Percentiles rank a stretch among this genome's conserved stretches.
These are phyloP conservation scores for Forsythia suspensa DNA, from an alignment of 257 asterid genomes.

Conservation along the genomic window DNA sequence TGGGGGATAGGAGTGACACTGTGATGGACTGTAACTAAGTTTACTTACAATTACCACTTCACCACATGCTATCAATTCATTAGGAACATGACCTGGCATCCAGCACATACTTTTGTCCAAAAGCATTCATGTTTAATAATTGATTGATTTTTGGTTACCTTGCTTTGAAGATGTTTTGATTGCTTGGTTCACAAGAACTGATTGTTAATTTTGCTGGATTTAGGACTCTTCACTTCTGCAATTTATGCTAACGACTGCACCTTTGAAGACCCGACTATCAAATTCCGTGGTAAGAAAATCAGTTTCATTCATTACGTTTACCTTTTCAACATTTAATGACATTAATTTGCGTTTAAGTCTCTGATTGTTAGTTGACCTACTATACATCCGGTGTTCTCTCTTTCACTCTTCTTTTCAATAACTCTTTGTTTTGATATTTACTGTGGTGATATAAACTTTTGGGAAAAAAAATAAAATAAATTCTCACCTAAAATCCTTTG, in stretches of 20 bases:
- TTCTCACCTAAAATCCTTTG: too few species aligned
- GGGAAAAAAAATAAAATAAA: too few species aligned
- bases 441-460: neutral
- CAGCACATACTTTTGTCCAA: neutral
- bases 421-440: neutral
- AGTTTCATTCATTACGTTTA: neutral
- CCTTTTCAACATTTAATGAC: conserved; percentile 11
- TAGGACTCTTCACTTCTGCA: conserved; percentile 63
- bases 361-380: neutral
- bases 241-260: conserved; percentile 77
- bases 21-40: neutral
- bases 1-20: neutral
- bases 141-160: neutral
- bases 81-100: neutral
- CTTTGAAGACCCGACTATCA: conserved; percentile 90
- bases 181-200: conserved; percentile 1
- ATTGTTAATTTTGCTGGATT: conserved; percentile 20
- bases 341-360: neutral
- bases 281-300: conserved; percentile 57
- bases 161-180: neutral
- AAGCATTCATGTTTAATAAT: neutral
- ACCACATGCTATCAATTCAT: neutral
- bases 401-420: neutral
- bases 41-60: neutral
- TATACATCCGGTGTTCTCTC: neutral